phyloP scores from a whole-genome alignment of 192 early-diverging fungal genomes.

The Backusella sp. region DNA sequence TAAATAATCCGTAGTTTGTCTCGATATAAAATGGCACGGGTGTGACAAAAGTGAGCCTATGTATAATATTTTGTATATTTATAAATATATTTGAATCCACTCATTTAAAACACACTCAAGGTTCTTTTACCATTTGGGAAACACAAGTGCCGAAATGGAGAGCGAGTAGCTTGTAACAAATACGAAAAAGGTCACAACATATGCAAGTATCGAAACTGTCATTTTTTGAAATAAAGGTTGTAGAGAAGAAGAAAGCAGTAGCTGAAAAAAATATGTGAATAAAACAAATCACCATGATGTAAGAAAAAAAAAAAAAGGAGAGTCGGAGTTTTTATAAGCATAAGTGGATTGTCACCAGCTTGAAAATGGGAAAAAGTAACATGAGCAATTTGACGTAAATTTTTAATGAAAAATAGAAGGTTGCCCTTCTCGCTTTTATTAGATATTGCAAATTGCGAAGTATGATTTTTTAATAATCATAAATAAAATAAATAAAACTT shows the following conservation, averaged over 20 bases:
- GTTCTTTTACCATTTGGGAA: slow-evolving; percentile 35
- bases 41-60: slow-evolving; percentile 35
- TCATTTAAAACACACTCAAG: too few species aligned
- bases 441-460: too few species aligned
- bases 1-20: slow-evolving; percentile 36
- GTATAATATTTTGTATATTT: neutral
- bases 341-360: too few species aligned
- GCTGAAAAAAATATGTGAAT: neutral
- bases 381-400: too few species aligned
- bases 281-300: neutral
- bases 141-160: slow-evolving; percentile 19
- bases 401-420: too few species aligned
- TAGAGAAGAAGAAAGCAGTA: neutral
- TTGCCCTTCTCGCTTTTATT: too few species aligned
- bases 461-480: neutral
- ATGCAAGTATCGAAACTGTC: slow-evolving; percentile 30
- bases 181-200: slow-evolving; percentile 29
- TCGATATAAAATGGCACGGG: slow-evolving; percentile 34
- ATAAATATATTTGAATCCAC: too few species aligned
- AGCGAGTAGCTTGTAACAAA: slow-evolving; percentile 26
- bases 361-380: too few species aligned
- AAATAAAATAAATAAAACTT: neutral
- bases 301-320: neutral
- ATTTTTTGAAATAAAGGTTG: neutral
- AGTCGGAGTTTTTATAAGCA: neutral